A percentile compares a stretch with the other conserved stretches of the same genome.
Conservation (phyloP, 1,284 basidiomycete genomes). For the Gymnopus androsaceus region DNA sequence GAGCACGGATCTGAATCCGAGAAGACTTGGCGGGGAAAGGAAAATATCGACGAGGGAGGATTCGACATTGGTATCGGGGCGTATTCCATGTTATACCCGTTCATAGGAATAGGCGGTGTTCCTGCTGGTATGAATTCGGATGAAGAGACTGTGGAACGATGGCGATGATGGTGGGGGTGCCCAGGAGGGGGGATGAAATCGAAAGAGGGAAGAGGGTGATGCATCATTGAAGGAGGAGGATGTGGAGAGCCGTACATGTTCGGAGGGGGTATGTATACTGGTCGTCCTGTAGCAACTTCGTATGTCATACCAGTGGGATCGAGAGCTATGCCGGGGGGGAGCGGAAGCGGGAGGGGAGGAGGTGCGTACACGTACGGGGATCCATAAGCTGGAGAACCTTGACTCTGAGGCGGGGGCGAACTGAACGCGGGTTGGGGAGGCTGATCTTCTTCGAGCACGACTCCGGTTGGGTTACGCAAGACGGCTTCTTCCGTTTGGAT, state of each 20-base stretch:
- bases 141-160: slow-evolving; percentile 42
- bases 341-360: too few relatives aligned
- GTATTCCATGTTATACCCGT: slow-evolving; percentile 63
- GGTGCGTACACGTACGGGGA: slow-evolving; percentile 65
- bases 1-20: slow-evolving; percentile 76
- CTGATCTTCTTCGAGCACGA: not conserved
- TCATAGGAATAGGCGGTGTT: slow-evolving; percentile 50
- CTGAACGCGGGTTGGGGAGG: slow-evolving; percentile 53
- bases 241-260: slow-evolving; percentile 67
- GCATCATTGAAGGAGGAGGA: slow-evolving; percentile 35
- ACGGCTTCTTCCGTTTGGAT: slow-evolving; percentile 43
- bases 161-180: slow-evolving; percentile 66
- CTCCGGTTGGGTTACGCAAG: slow-evolving; percentile 37
- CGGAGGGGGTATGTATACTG: slow-evolving; percentile 63
- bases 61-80: slow-evolving; percentile 42
- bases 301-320: slow-evolving; percentile 75
- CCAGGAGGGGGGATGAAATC: too few relatives aligned
- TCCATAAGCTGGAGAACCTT: slow-evolving; percentile 58
- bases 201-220: slow-evolving; percentile 42
- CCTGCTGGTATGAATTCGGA: slow-evolving; percentile 60
- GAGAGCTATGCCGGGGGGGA: slow-evolving; percentile 76
- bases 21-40: slow-evolving; percentile 70
- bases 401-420: slow-evolving; percentile 55
- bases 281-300: slow-evolving; percentile 75
- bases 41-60: slow-evolving; percentile 67